phyloP scores from a whole-genome alignment of 495 filamentous ascomycete species.

The Aspergillus affinis region DNA sequence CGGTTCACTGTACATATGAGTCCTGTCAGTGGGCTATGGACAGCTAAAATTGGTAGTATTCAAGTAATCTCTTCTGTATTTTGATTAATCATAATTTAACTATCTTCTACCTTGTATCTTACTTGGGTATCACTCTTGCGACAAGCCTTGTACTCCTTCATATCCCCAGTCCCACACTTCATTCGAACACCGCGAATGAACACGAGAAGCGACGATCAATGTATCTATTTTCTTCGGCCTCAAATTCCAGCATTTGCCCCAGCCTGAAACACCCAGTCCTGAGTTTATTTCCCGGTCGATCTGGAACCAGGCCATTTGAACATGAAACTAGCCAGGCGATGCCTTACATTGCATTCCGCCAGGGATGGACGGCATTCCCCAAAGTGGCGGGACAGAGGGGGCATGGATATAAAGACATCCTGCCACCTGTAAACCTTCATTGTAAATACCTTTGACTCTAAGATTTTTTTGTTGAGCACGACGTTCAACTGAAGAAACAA shows the following conservation, averaged over 20 bases:
- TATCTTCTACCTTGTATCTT: no score
- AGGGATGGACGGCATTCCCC: background rate
- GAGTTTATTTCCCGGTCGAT: background rate
- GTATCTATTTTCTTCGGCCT: background rate
- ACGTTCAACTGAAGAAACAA: background rate
- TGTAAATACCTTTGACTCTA: background rate
- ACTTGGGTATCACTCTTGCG: no score
- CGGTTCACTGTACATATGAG: no score
- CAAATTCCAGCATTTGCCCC: background rate
- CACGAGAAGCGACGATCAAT: no score
- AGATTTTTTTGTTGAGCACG: background rate
- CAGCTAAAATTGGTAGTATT: no score
- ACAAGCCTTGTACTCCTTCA: no score
- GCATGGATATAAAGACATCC: background rate
- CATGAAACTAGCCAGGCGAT: background rate
- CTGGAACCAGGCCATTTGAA: no score
- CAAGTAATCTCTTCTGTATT: no score
- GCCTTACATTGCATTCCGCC: background rate
- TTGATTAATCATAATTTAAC: no score
- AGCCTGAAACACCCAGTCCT: background rate
- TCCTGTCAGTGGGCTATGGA: no score
- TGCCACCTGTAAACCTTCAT: background rate
- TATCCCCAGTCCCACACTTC: no score
- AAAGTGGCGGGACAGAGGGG: background rate
- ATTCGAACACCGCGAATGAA: no score